Percentiles rank a stretch among this genome's conserved stretches.
These are phyloP conservation scores for Cladosporium halotolerans DNA, from an alignment of 2,329 filamentous ascomycete genomes.

Conservation along the genomic window DNA sequence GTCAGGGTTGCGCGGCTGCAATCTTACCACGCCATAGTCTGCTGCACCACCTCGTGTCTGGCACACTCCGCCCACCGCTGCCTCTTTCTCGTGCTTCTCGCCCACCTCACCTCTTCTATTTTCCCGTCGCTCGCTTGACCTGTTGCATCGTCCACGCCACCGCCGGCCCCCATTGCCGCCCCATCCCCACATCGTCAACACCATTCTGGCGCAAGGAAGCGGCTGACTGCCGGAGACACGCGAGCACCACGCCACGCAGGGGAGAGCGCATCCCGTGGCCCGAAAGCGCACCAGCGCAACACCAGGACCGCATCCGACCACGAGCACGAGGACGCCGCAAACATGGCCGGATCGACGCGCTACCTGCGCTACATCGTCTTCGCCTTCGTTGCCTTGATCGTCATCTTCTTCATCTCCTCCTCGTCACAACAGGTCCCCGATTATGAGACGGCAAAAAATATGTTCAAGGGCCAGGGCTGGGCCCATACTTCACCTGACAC, in stretches of 20 bases:
- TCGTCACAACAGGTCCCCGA: slow-evolving; percentile 41
- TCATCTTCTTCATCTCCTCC: slow-evolving; percentile 77
- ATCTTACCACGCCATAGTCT: background rate
- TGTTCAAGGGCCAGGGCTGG: slow-evolving; percentile 30
- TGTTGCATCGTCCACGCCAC: background rate
- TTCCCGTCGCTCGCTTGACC: slow-evolving; percentile 6
- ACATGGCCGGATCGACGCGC: slow-evolving; percentile 65
- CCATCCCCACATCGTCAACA: background rate
- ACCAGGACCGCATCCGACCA: background rate
- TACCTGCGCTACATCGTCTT: slow-evolving; percentile 69
- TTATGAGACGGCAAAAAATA: slow-evolving; percentile 17
- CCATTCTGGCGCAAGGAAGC: background rate
- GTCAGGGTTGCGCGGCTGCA: background rate
- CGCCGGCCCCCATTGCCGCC: background rate
- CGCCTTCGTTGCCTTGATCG: slow-evolving; percentile 70
- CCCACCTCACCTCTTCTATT: background rate
- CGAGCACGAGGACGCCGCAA: slow-evolving; percentile 20
- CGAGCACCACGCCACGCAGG: background rate
- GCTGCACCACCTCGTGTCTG: too few relatives aligned
- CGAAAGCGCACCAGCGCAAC: slow-evolving; percentile 1
- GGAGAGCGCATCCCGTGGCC: slow-evolving; percentile 8
- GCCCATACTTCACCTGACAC: background rate
- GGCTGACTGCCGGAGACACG: background rate
- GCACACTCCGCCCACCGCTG: background rate
- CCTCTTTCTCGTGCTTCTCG: background rate